Conservation (phyloP, 192 early-diverging fungal genomes). For the Neocallimastix lanati region DNA sequence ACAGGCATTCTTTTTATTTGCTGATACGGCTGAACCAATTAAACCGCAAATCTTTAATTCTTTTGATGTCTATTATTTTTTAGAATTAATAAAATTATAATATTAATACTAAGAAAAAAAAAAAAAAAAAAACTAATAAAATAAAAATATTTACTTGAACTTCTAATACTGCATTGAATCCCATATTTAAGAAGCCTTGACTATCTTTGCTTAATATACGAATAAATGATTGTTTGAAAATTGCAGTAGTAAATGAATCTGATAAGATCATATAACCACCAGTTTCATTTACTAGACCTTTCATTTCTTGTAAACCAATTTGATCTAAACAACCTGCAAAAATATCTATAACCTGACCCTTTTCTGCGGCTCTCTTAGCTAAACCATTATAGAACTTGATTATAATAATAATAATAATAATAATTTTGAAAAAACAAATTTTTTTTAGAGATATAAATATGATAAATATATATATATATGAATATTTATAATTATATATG, state of each 20-base stretch:
- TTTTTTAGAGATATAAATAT: no score
- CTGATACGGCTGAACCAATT: constrained; percentile 87
- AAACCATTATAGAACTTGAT: constrained; percentile 74
- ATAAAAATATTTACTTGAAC: constrained; percentile 63
- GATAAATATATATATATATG: no score
- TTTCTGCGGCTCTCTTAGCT: constrained; percentile 66
- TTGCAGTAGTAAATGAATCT: constrained; percentile 84
- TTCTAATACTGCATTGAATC: constrained; percentile 91
- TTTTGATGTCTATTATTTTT: constrained; percentile 58
- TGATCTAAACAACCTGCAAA: constrained; percentile 97
- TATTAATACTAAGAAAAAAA: no score
- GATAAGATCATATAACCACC: constrained; percentile 88
- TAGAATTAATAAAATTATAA: no score
- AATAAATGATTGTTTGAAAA: constrained; percentile 97
- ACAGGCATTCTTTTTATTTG: constrained; percentile 69
- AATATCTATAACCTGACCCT: constrained; percentile 85
- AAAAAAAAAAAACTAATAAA: no score
- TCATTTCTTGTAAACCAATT: constrained; percentile 93
- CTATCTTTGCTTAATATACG: constrained; percentile 81
- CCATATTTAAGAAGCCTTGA: constrained; percentile 76
- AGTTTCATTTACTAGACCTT: constrained; percentile 65
- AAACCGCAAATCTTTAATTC: constrained; percentile 91
- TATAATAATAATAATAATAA: background rate
- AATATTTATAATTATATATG: no score
- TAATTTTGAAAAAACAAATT: background rate